Evolutionary conservation across 441 rosid species (phyloP).

Genomic region (Gossypium schwendimanii): DNA sequence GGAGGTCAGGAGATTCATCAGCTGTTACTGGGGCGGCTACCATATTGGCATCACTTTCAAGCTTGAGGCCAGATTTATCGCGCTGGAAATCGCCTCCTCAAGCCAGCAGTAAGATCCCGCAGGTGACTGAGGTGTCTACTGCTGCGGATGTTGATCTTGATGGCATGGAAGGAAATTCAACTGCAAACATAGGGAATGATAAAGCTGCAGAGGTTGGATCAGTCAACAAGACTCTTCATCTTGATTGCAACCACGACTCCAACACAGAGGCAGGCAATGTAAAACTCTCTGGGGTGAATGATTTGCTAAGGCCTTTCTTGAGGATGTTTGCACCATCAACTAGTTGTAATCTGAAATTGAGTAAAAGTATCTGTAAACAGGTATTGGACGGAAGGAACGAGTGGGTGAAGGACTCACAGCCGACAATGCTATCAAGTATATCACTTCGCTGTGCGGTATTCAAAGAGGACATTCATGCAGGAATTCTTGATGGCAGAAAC

Average conservation of each 20-base stretch:
- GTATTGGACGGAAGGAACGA: constrained; percentile 57
- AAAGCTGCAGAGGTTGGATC: constrained; percentile 51
- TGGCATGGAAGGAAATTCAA: constrained; percentile 50
- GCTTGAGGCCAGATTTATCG: constrained; percentile 51
- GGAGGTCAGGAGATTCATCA: constrained; percentile 70
- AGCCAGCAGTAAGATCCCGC: constrained; percentile 39
- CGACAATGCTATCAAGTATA: constrained; percentile 53
- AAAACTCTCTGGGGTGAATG: constrained; percentile 58
- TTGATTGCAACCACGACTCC: constrained; percentile 50
- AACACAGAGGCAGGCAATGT: constrained; percentile 61
- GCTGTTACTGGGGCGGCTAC: constrained; percentile 76
- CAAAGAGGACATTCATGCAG: constrained; percentile 49
- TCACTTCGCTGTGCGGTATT: constrained; percentile 45
- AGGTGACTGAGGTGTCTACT: constrained; percentile 40
- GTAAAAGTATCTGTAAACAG: constrained; percentile 63
- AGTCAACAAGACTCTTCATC: constrained; percentile 37
- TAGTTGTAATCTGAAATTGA: constrained; percentile 52
- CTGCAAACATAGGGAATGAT: constrained; percentile 35
- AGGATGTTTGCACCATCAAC: constrained; percentile 52
- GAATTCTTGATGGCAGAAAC: constrained; percentile 60
- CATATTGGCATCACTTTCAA: constrained; percentile 71
- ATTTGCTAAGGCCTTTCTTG: constrained; percentile 57
- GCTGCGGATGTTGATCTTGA: constrained; percentile 45
- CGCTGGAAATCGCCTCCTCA: constrained; percentile 48
- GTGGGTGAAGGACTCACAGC: constrained; percentile 50